Evolutionary conservation across 805 yeast genomes (phyloP), one percentile per base, ranked within the genome.

Genomic region (Cyberlindnera japonica): DNA sequence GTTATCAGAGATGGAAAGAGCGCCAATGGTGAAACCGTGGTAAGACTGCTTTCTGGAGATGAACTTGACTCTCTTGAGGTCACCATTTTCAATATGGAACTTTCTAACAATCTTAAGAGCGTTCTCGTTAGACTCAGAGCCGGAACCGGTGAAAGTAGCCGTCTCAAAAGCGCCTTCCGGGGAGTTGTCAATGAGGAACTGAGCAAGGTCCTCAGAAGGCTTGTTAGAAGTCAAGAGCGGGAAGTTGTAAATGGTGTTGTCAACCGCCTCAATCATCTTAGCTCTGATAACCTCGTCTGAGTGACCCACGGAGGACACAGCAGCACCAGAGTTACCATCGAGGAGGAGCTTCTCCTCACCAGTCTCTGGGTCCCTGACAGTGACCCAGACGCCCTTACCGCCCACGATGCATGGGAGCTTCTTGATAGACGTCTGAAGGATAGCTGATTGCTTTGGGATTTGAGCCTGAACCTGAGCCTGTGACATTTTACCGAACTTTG

Each of bases 91-190:
- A 29, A 64, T 56, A 42, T 61, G 68, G 48, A 65, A 72, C 54
- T 71, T 75, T 53, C 66, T 65, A 21, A 75, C 74, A 47, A 79
- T 73, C 61, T 78, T 79, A 51, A 79, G 50, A 5, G 82, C 81
- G 20, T 79, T 80, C 55, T 79, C 85, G 54, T 76, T 79, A 16
- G 83, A 76, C 59, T 79, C 85, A 14, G 83, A 68, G 9, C 87
- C 88, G 3, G 82, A 74, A 43, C 79, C 78, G 37, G 76, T 69
- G 58, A 67, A 68, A 23, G 67, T 56, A 5, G 72, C 74, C 36
- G 66, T 55, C 32, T 61, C 64, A 50, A 71, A 70, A 7, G 71
- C 65, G 13, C 67, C 69, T n/a, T 50, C 47, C 37, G 73, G 72
- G n/a, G 74, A 68, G 41, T 63, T 58, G 9, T 64, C 68, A 43